A percentile compares a stretch with the other conserved stretches of the same genome.
Conservation (phyloP, 208 protist genomes). For the Trypanosoma cruzi region DNA sequence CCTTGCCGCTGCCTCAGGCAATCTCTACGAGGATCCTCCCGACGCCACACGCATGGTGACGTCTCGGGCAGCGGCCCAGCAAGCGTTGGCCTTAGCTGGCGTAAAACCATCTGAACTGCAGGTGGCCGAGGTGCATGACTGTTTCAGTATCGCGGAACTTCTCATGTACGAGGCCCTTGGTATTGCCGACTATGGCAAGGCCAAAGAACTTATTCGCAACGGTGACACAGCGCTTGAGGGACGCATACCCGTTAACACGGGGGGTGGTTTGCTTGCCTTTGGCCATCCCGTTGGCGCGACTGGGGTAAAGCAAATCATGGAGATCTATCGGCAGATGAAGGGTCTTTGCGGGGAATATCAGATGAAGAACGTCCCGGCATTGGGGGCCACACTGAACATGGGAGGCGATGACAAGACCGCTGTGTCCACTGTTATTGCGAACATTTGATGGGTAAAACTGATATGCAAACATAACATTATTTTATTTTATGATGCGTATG, state of each 20-base stretch:
- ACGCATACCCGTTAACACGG: conserved; percentile 90
- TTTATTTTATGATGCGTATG: too few relatives aligned
- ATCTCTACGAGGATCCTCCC: conserved; percentile 76
- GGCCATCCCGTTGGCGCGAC: conserved; percentile 92
- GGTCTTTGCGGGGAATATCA: conserved; percentile 90
- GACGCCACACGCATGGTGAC: conserved; percentile 80
- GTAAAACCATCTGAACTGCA: conserved; percentile 64
- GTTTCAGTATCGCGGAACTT: conserved; percentile 92
- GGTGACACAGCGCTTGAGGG: conserved; percentile 79
- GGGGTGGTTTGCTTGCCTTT: conserved; percentile 90
- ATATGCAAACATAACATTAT: conserved; percentile 24
- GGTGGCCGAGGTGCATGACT: conserved; percentile 93
- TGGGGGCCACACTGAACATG: conserved; percentile 93
- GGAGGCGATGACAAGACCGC: conserved; percentile 93
- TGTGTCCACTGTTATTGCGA: conserved; percentile 83
- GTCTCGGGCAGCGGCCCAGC: conserved; percentile 69
- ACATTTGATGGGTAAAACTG: conserved; percentile 45
- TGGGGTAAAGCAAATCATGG: conserved; percentile 92
- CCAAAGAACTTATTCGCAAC: conserved; percentile 74
- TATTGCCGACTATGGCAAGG: conserved; percentile 82
- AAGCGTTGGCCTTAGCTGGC: conserved; percentile 63
- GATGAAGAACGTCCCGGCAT: conserved; percentile 71
- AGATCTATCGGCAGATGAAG: conserved; percentile 95
- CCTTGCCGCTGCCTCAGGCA: conserved; percentile 57
- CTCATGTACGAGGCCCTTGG: conserved; percentile 95